Evolutionary conservation across 2,329 filamentous ascomycete species (phyloP).

Genomic region (Teratosphaeria nubilosa): DNA sequence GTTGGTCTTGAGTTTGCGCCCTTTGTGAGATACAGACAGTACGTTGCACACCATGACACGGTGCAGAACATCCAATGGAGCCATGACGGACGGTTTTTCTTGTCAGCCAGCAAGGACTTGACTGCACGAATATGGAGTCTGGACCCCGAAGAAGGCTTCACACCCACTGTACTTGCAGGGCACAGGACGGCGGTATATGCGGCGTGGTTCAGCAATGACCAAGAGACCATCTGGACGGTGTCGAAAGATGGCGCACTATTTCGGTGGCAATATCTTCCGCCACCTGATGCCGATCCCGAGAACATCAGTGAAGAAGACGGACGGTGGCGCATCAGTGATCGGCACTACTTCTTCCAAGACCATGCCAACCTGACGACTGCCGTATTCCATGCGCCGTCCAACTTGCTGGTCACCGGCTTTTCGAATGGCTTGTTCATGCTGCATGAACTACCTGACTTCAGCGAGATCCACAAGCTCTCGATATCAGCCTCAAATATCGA

Average conservation of each 20-base stretch:
- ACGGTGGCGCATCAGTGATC: conserved; percentile 83
- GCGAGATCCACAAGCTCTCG: conserved; percentile 82
- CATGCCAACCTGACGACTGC: conserved; percentile 80
- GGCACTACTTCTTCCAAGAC: conserved; percentile 83
- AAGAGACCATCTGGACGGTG: conserved; percentile 91
- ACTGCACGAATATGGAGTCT: conserved; percentile 94
- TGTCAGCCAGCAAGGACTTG: conserved; percentile 84
- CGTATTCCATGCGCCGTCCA: conserved; percentile 76
- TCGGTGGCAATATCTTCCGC: conserved; percentile 71
- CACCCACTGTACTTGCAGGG: conserved; percentile 78
- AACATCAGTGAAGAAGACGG: conserved; percentile 54
- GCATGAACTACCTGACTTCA: conserved; percentile 94
- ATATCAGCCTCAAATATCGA: conserved; percentile 97
- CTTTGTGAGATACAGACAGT: conserved; percentile 78
- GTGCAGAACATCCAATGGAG: conserved; percentile 90
- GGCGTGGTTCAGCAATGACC: conserved; percentile 94
- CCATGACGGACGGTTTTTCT: conserved; percentile 86
- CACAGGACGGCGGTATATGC: conserved; percentile 83
- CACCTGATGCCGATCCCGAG: conserved; percentile 40
- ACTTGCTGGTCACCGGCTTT: conserved; percentile 92
- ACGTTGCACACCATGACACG: conserved; percentile 79
- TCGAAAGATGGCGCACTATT: conserved; percentile 97
- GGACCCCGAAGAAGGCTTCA: conserved; percentile 75
- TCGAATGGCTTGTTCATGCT: conserved; percentile 89
- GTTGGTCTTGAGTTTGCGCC: conserved; percentile 91